Conservation (phyloP, 2,329 filamentous ascomycete genomes). For the Neopestalotiopsis sp. region DNA sequence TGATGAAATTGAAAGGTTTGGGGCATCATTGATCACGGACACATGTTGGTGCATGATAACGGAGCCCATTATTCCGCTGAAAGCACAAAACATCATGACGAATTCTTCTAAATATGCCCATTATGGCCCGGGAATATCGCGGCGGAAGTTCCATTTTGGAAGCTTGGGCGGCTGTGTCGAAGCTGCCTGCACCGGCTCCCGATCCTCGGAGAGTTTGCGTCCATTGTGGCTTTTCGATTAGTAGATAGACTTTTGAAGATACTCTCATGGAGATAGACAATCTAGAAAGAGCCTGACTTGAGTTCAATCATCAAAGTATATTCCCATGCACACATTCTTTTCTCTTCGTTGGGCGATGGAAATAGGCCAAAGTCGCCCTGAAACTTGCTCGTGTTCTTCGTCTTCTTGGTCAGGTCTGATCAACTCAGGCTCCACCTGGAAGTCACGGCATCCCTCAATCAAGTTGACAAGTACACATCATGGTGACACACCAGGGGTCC, state of each 20-base stretch:
- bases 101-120: constrained; percentile 3
- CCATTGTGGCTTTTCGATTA: background rate
- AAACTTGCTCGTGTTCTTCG: no score
- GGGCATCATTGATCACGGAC: background rate
- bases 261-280: no score
- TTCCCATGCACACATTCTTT: no score
- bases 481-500: no score
- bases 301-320: no score
- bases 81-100: constrained; percentile 1
- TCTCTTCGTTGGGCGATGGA: no score
- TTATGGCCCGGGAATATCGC: background rate
- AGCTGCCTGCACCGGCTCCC: background rate
- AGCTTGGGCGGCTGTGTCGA: background rate
- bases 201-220: background rate
- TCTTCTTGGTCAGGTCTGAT: no score
- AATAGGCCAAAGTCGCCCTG: no score
- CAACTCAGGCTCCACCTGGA: no score
- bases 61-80: background rate
- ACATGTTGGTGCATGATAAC: constrained; percentile 7
- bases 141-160: background rate
- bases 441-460: no score
- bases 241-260: background rate
- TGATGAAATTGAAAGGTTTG: background rate
- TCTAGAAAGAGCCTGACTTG: no score
- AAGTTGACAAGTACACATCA: no score